These are phyloP conservation scores for Evernia prunastri DNA, from an alignment of 495 filamentous ascomycete genomes.

Conservation along the genomic window DNA sequence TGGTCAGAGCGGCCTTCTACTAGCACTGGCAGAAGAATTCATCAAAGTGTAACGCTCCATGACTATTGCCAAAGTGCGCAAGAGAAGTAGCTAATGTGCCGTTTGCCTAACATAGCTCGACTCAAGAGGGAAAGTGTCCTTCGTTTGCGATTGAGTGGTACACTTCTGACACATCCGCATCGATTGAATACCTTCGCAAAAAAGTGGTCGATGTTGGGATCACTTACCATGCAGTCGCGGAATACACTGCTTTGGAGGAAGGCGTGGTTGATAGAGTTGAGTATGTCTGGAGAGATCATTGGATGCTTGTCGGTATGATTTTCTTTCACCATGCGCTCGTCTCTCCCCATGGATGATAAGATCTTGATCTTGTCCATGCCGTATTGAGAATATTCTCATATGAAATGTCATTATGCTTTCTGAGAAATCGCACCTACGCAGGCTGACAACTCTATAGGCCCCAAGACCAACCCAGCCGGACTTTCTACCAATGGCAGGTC, in stretches of 20 bases:
- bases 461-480: slow-evolving; percentile 31
- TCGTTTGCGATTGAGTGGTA: slow-evolving; percentile 38
- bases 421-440: too few species aligned
- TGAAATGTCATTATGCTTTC: too few species aligned
- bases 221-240: slow-evolving; percentile 38
- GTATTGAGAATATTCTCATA: too few species aligned
- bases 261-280: slow-evolving; percentile 31
- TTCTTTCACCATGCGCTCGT: background rate
- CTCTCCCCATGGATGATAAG: background rate
- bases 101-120: background rate
- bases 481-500: slow-evolving; percentile 12
- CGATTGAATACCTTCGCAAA: slow-evolving; percentile 36
- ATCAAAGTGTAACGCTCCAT: slow-evolving; percentile 29
- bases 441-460: too few species aligned
- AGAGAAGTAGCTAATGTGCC: background rate
- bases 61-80: too few species aligned
- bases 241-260: slow-evolving; percentile 34
- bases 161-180: slow-evolving; percentile 38
- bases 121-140: slow-evolving; percentile 23
- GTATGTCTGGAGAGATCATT: slow-evolving; percentile 39
- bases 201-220: slow-evolving; percentile 37
- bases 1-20: slow-evolving; percentile 36
- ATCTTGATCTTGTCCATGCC: too few species aligned
- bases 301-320: slow-evolving; percentile 31
- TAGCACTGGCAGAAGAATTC: slow-evolving; percentile 35